phyloP scores from a whole-genome alignment of 129 eudicot genomes.

The Flaveria sonorensis region DNA sequence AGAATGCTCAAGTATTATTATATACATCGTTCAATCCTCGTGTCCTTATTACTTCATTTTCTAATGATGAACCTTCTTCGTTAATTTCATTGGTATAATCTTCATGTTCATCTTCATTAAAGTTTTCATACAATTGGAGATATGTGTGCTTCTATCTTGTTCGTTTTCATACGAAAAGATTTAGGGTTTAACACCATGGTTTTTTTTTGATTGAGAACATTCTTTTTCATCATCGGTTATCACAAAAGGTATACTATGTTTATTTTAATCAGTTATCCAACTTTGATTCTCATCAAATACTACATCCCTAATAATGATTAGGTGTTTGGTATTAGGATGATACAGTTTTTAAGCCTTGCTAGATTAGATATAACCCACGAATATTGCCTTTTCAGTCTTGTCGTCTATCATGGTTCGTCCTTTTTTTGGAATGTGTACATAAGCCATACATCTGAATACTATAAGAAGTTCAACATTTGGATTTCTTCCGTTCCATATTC shows the following conservation, averaged over 20 bases:
- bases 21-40: no score
- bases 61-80: no score
- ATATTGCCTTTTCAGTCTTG: background rate
- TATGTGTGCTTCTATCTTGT: no score
- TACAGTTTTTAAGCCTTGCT: background rate
- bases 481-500: background rate
- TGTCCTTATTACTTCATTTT: no score
- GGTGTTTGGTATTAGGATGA: background rate
- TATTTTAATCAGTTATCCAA: background rate
- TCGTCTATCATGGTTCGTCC: background rate
- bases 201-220: background rate
- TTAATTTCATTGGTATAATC: no score
- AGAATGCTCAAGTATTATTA: no score
- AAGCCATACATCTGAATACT: background rate
- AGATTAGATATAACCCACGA: background rate
- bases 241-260: background rate
- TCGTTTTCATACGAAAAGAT: background rate
- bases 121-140: no score
- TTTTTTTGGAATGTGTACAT: background rate
- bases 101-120: no score
- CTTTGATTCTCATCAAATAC: background rate
- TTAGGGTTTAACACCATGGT: background rate
- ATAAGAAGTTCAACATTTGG: background rate
- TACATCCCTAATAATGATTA: background rate
- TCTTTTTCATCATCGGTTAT: background rate